Conservation (phyloP, 2,329 filamentous ascomycete genomes). For the Sphaerulina vaccinii region DNA sequence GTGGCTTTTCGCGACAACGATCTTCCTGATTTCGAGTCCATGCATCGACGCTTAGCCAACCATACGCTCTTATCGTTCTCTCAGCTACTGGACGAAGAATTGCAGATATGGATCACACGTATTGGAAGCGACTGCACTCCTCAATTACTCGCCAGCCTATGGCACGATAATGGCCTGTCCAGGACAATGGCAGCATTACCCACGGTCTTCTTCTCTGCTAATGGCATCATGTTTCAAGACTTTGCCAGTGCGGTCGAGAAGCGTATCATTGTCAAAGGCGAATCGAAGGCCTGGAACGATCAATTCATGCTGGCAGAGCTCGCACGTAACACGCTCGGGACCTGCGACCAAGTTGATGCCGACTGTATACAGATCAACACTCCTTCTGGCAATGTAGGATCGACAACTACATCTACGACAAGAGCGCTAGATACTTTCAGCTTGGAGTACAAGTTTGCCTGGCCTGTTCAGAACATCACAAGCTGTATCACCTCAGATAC, state of each 20-base stretch:
- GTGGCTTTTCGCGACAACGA: not conserved
- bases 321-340: conserved; percentile 68
- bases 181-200: conserved; percentile 65
- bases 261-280: conserved; percentile 59
- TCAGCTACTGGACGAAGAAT: conserved; percentile 68
- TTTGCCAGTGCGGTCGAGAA: conserved; percentile 72
- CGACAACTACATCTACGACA: conserved; percentile 6
- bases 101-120: conserved; percentile 73
- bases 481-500: conserved; percentile 60
- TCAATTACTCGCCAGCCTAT: conserved; percentile 65
- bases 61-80: conserved; percentile 58
- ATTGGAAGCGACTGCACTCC: conserved; percentile 70
- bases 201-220: conserved; percentile 71
- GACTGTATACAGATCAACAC: conserved; percentile 63
- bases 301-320: conserved; percentile 76
- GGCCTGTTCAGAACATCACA: conserved; percentile 70
- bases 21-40: conserved; percentile 14
- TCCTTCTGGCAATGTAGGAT: conserved; percentile 48
- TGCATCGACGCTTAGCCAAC: conserved; percentile 4
- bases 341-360: conserved; percentile 53
- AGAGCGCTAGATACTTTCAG: conserved; percentile 19
- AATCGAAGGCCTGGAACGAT: conserved; percentile 68
- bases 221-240: conserved; percentile 65
- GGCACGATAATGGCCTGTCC: conserved; percentile 66
- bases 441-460: conserved; percentile 44